phyloP scores from a whole-genome alignment of 2,329 filamentous ascomycete genomes.

The Scedosporium minutisporum region DNA sequence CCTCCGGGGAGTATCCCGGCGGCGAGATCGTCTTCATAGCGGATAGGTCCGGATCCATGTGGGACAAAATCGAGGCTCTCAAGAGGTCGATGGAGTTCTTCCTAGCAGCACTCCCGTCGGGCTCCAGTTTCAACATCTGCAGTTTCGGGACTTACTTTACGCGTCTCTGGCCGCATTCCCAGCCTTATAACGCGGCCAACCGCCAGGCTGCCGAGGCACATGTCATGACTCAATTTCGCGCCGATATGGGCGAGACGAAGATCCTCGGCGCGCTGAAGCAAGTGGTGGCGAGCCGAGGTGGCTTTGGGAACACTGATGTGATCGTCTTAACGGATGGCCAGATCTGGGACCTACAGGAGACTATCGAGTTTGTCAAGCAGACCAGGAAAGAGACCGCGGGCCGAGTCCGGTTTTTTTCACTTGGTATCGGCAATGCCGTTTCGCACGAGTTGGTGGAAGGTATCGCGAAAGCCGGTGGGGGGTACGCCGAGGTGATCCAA shows the following conservation, averaged over 20 bases:
- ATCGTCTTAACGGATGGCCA: not conserved
- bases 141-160: not conserved
- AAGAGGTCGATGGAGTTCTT: constrained; percentile 44
- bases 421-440: constrained; percentile 44
- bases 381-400: constrained; percentile 20
- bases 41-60: constrained; percentile 27
- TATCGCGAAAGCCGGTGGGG: constrained; percentile 46
- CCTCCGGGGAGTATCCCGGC: not conserved
- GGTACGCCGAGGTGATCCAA: constrained; percentile 29
- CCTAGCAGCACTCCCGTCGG: constrained; percentile 41
- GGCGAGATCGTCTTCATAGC: not conserved
- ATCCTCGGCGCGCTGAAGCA: not conserved
- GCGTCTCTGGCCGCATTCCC: not conserved
- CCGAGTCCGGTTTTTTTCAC: constrained; percentile 43
- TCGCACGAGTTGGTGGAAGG: constrained; percentile 50
- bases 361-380: not conserved
- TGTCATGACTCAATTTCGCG: not conserved
- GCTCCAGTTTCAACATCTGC: constrained; percentile 31
- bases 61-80: constrained; percentile 34
- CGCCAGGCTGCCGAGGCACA: not conserved
- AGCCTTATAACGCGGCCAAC: not conserved
- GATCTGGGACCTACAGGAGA: not conserved
- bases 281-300: not conserved
- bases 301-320: not conserved
- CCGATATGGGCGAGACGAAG: not conserved